These are phyloP conservation scores for Aureobasidium sp. DNA, from an alignment of 2,329 filamentous ascomycete genomes.

Conservation along the genomic window DNA sequence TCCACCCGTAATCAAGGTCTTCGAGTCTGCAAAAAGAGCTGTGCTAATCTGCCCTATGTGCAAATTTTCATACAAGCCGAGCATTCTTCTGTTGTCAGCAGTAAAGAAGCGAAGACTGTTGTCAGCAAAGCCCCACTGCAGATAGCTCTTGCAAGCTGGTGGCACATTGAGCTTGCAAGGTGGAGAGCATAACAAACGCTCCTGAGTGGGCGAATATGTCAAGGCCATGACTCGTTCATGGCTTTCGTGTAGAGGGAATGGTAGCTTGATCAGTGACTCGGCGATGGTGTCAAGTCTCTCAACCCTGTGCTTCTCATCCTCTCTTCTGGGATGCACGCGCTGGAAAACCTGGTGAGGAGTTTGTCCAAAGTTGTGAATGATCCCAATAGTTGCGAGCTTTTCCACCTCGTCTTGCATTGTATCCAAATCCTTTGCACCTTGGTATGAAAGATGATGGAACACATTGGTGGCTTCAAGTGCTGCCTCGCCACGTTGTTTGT, in stretches of 20 bases:
- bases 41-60: slow-evolving; percentile 85
- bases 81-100: slow-evolving; percentile 66
- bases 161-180: slow-evolving; percentile 81
- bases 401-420: slow-evolving; percentile 84
- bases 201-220: slow-evolving; percentile 68
- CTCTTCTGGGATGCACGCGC: slow-evolving; percentile 66
- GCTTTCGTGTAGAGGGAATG: slow-evolving; percentile 67
- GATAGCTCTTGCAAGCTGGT: slow-evolving; percentile 72
- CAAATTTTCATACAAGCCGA: slow-evolving; percentile 87
- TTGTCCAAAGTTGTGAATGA: slow-evolving; percentile 98
- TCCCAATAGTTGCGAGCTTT: slow-evolving; percentile 79
- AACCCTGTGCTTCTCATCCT: slow-evolving; percentile 51
- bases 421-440: slow-evolving; percentile 87
- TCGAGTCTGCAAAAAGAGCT: slow-evolving; percentile 78
- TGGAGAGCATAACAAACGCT: slow-evolving; percentile 75
- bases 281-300: slow-evolving; percentile 71
- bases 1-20: slow-evolving; percentile 83
- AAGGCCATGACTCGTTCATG: slow-evolving; percentile 75
- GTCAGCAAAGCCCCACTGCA: slow-evolving; percentile 95
- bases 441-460: slow-evolving; percentile 92
- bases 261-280: slow-evolving; percentile 67
- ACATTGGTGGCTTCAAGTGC: slow-evolving; percentile 89
- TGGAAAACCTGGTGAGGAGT: slow-evolving; percentile 93
- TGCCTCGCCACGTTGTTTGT: slow-evolving; percentile 86
- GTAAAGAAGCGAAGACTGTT: slow-evolving; percentile 87